Evolutionary conservation across 306 rosid genomes (phyloP), one percentile per base, ranked within the genome.

Genomic region (Dalbergia oliveri): DNA sequence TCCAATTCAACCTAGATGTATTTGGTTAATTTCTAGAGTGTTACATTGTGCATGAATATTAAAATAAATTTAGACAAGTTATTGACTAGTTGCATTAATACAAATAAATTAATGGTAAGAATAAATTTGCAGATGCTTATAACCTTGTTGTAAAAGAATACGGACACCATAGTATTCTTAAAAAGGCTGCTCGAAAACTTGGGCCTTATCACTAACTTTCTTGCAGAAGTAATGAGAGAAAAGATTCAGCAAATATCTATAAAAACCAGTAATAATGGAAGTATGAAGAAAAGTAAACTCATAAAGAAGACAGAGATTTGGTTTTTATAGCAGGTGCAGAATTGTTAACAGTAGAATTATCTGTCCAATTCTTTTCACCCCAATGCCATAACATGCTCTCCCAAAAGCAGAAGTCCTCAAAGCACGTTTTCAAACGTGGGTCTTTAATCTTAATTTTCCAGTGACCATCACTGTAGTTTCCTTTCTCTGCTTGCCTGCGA

Each of bases 371-470:
- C 81, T 86, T 89, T 37, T 92, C 95, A 64, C 94, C 94, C 91
- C 91, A 88, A 70, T 93, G 98, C 97, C 94, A 82, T 82, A 91
- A 70, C 97, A 93, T 91, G 84, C 89, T 88, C 86, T 91, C 94
- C 97, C 94, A 91, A 88, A 85, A 91, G 86, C 98, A 91, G 84
- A 91, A 91, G 33, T 88, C 87, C 89, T 91, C 93, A 31, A 82
- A 84, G 78, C 98, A 90, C 45, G 84, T 86, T 47, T 87, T 70
- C 77, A 93, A 74, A 65, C 98, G 88, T 59, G 70, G 19, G 78
- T 93, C 97, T 84, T 86, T 83, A 8, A 91, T 90, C 88, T 86
- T 82, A 50, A 91, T 91, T 85, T 85, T 90, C 97, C 98, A 94
- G 83, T 91, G 97, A 64, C 95, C 95, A 64, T 94, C 88, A 3